Conservation (phyloP, 2,329 filamentous ascomycete genomes). For the Diaporthe helianthi region DNA sequence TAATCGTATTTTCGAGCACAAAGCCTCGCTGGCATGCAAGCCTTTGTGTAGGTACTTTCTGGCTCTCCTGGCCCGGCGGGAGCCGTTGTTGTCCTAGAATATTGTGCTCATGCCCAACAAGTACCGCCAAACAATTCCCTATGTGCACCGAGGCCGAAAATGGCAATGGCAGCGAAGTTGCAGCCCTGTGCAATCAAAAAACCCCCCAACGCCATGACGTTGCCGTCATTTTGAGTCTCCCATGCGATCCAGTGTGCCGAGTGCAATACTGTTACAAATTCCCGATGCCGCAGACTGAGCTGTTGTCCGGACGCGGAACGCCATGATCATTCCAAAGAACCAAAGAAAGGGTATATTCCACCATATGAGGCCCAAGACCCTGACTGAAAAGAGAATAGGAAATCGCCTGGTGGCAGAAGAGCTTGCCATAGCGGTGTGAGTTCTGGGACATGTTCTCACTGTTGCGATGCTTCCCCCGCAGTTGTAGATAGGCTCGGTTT, state of each 20-base stretch:
- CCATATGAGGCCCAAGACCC: background rate
- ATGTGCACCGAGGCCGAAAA: background rate
- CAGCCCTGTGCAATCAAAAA: background rate
- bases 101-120: background rate
- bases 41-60: conserved; percentile 4
- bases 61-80: background rate
- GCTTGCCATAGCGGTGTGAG: background rate
- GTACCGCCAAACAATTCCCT: background rate
- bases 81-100: conserved; percentile 5
- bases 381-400: background rate
- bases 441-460: background rate
- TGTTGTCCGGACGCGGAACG: conserved; percentile 17
- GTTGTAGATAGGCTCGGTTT: conserved; percentile 34
- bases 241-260: conserved; percentile 10
- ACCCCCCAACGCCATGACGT: conserved; percentile 17
- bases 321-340: conserved; percentile 18
- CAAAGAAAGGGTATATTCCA: conserved; percentile 29
- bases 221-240: conserved; percentile 19
- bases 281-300: background rate
- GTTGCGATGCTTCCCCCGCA: background rate
- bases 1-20: conserved; percentile 24
- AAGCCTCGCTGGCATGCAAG: conserved; percentile 17
- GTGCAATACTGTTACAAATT: conserved; percentile 12
- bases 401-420: background rate
- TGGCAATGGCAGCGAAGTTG: background rate